Evolutionary conservation across 805 yeast species (phyloP).

Genomic region (Millerozyma miso): DNA sequence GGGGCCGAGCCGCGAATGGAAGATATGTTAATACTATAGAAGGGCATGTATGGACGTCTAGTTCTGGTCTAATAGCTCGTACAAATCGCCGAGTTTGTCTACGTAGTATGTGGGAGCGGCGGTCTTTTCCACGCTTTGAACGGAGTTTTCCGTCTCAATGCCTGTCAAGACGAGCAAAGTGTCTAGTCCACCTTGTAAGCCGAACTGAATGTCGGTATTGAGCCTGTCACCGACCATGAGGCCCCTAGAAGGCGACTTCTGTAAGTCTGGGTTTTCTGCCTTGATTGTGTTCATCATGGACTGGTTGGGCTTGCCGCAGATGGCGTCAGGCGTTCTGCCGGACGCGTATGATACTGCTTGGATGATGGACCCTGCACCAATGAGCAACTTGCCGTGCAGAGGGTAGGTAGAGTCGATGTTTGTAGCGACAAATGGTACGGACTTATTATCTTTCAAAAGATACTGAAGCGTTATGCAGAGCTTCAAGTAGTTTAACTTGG

Average conservation of each 20-base stretch:
- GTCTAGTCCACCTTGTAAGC: conserved; percentile 79
- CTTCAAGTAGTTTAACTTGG: conserved; percentile 74
- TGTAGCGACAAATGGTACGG: conserved; percentile 79
- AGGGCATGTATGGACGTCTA: too few relatives aligned
- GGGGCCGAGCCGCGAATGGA: too few relatives aligned
- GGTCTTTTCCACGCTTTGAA: conserved; percentile 35
- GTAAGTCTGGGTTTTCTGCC: conserved; percentile 47
- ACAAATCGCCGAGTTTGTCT: conserved; percentile 71
- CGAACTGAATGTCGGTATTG: conserved; percentile 93
- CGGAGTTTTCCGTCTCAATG: conserved; percentile 71
- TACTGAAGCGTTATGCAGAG: conserved; percentile 80
- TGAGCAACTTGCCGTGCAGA: conserved; percentile 74
- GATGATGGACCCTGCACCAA: conserved; percentile 94
- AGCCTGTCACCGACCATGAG: conserved; percentile 95
- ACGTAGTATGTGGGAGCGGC: conserved; percentile 67
- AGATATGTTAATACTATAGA: too few relatives aligned
- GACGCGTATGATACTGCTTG: conserved; percentile 70
- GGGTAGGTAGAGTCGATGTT: conserved; percentile 96
- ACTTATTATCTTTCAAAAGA: conserved; percentile 51
- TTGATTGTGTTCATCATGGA: conserved; percentile 88
- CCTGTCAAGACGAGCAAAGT: conserved; percentile 90
- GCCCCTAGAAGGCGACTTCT: conserved; percentile 54
- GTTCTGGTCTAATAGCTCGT: conserved; percentile 20
- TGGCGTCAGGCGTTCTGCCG: conserved; percentile 77
- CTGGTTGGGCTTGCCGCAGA: conserved; percentile 86